A percentile compares a stretch with the other conserved stretches of the same genome.
These are phyloP conservation scores for Ceratocystis albifundus DNA, from an alignment of 2,329 filamentous ascomycete species.

Conservation along the genomic window DNA sequence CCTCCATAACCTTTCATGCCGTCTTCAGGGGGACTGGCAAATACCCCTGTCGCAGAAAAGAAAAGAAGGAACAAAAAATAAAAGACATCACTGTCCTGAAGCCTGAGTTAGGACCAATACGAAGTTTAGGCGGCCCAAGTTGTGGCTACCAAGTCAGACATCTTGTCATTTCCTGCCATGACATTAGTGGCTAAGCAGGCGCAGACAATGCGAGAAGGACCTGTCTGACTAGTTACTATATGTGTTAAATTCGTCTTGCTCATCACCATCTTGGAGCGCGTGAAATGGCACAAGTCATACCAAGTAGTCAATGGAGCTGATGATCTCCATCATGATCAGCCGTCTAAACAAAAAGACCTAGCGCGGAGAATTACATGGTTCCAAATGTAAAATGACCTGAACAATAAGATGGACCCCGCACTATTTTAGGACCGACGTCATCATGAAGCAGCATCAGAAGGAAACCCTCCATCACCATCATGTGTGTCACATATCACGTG, in stretches of 20 bases:
- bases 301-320: background rate
- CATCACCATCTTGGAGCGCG: too few relatives aligned
- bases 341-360: background rate
- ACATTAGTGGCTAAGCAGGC: background rate
- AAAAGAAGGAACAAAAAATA: background rate
- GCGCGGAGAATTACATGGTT: slow-evolving; percentile 8
- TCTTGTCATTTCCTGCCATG: slow-evolving; percentile 3
- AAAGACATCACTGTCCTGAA: background rate
- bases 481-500: background rate
- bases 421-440: background rate
- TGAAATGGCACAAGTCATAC: too few relatives aligned
- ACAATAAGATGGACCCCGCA: background rate
- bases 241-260: too few relatives aligned
- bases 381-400: background rate
- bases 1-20: background rate
- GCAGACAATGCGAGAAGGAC: background rate
- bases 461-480: background rate
- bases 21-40: slow-evolving; percentile 4
- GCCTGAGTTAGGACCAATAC: background rate
- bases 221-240: background rate
- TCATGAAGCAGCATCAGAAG: background rate
- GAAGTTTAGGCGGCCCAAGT: background rate
- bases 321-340: slow-evolving; percentile 2
- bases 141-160: background rate
- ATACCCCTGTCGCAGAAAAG: background rate